Percentiles rank a stretch among this genome's conserved stretches.
phyloP scores from a whole-genome alignment of 306 rosid genomes.

The Malus sylvestris region DNA sequence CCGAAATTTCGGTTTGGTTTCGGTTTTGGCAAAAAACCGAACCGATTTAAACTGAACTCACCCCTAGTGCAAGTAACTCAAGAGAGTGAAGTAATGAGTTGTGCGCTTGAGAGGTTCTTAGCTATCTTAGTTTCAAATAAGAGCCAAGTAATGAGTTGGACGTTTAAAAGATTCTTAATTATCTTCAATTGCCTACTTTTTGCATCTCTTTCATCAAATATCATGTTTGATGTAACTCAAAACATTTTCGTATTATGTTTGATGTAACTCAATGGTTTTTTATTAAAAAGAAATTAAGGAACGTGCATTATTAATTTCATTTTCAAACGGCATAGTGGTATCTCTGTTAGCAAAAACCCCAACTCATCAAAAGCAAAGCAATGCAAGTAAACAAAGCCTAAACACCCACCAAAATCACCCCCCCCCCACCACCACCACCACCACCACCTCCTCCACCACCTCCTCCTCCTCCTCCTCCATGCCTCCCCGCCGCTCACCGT shows the following conservation, averaged over 20 bases:
- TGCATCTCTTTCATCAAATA: too few species aligned
- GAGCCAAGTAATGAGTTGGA: too few species aligned
- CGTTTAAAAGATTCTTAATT: background rate
- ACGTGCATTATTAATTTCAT: background rate
- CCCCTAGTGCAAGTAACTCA: too few species aligned
- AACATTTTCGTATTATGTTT: too few species aligned
- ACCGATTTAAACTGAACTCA: too few species aligned
- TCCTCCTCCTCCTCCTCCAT: constrained; percentile 33
- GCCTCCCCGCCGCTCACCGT: constrained; percentile 40
- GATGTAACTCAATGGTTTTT: background rate
- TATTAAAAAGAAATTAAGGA: background rate
- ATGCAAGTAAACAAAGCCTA: background rate
- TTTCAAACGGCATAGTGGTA: background rate
- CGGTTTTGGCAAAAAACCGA: too few species aligned
- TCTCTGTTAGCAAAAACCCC: background rate
- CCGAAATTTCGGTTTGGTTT: too few species aligned
- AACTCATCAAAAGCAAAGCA: background rate
- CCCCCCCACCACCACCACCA: constrained; percentile 21
- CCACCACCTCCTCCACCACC: constrained; percentile 18
- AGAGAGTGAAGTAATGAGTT: too few species aligned
- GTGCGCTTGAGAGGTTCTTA: too few species aligned
- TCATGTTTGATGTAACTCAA: too few species aligned
- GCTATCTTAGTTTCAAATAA: background rate
- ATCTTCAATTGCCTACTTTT: background rate
- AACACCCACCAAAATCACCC: background rate